A percentile compares a stretch with the other conserved stretches of the same genome.
Evolutionary conservation across 768 basidiomycete species (phyloP).

Genomic region (Collybia sordida): DNA sequence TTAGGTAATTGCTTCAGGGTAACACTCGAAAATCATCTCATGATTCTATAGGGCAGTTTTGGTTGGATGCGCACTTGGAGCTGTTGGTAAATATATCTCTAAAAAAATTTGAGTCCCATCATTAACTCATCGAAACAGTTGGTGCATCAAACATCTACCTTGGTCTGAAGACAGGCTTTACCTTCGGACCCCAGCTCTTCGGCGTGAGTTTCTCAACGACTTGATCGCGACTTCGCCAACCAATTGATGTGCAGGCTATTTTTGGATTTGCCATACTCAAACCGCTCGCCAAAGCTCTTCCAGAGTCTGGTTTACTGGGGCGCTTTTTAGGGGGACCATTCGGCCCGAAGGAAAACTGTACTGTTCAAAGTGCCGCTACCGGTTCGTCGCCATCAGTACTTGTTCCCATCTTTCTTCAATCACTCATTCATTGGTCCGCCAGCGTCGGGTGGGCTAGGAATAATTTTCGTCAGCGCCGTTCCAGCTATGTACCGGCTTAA

Average conservation of each 20-base stretch:
- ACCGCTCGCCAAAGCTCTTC: conserved; percentile 47
- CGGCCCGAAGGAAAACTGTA: conserved; percentile 68
- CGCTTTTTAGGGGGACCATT: conserved; percentile 53
- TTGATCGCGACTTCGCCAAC: conserved; percentile 15
- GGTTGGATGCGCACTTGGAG: conserved; percentile 51
- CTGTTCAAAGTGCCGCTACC: conserved; percentile 58
- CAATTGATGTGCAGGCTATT: conserved; percentile 29
- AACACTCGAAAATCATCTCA: not conserved
- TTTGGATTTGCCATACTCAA: conserved; percentile 64
- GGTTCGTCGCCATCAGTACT: conserved; percentile 23
- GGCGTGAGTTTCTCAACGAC: conserved; percentile 37
- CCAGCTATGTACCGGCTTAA: conserved; percentile 60
- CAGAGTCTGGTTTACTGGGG: conserved; percentile 44
- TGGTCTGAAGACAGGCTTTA: conserved; percentile 68
- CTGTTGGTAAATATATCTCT: conserved; percentile 29
- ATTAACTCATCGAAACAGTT: conserved; percentile 22
- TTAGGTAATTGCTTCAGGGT: conserved; percentile 29
- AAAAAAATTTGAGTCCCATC: not conserved
- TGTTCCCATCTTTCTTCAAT: conserved; percentile 10
- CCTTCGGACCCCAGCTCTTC: conserved; percentile 63
- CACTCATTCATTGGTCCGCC: conserved; percentile 6
- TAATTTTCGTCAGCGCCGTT: conserved; percentile 58
- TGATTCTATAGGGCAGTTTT: conserved; percentile 37
- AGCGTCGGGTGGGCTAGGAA: conserved; percentile 58
- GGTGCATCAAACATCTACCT: conserved; percentile 68